These are phyloP conservation scores for Hypsizygus marmoreus DNA, from an alignment of 768 basidiomycete species.

Conservation along the genomic window DNA sequence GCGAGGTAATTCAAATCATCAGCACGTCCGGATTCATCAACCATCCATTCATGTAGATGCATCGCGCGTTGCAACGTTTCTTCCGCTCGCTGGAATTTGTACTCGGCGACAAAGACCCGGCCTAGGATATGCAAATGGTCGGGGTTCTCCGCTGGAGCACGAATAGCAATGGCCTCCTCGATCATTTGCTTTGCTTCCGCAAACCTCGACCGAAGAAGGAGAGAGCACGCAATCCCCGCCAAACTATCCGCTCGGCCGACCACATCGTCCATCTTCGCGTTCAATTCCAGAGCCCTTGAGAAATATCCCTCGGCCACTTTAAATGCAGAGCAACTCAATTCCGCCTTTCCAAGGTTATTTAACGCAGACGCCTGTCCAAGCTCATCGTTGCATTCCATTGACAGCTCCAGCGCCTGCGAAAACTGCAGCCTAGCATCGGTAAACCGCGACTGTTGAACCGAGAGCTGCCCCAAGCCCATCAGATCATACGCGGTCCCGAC, in stretches of 20 bases:
- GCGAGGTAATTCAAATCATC: slow-evolving; percentile 21
- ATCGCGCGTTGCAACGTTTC: slow-evolving; percentile 12
- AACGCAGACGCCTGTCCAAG: slow-evolving; percentile 24
- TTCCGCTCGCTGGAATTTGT: slow-evolving; percentile 18
- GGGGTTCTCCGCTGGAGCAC: slow-evolving; percentile 22
- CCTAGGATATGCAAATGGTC: slow-evolving; percentile 27
- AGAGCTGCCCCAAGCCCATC: slow-evolving; percentile 23
- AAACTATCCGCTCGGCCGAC: slow-evolving; percentile 25
- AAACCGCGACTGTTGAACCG: slow-evolving; percentile 16
- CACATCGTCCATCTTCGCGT: slow-evolving; percentile 16
- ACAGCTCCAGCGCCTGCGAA: slow-evolving; percentile 17
- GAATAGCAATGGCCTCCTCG: slow-evolving; percentile 23
- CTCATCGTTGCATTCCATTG: slow-evolving; percentile 17
- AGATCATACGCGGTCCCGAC: slow-evolving; percentile 26
- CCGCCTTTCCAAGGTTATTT: slow-evolving; percentile 24
- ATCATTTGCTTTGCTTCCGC: slow-evolving; percentile 20
- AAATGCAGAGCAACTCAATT: slow-evolving; percentile 18
- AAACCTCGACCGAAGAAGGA: slow-evolving; percentile 27
- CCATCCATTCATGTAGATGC: slow-evolving; percentile 16
- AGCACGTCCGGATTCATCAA: slow-evolving; percentile 18
- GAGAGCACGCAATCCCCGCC: slow-evolving; percentile 21
- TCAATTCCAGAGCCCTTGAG: slow-evolving; percentile 16
- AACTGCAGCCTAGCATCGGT: slow-evolving; percentile 15
- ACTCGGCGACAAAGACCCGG: slow-evolving; percentile 21
- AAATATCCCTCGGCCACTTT: slow-evolving; percentile 23